Evolutionary conservation across 192 early-diverging fungal genomes (phyloP).

Genomic region (Backusella circina): DNA sequence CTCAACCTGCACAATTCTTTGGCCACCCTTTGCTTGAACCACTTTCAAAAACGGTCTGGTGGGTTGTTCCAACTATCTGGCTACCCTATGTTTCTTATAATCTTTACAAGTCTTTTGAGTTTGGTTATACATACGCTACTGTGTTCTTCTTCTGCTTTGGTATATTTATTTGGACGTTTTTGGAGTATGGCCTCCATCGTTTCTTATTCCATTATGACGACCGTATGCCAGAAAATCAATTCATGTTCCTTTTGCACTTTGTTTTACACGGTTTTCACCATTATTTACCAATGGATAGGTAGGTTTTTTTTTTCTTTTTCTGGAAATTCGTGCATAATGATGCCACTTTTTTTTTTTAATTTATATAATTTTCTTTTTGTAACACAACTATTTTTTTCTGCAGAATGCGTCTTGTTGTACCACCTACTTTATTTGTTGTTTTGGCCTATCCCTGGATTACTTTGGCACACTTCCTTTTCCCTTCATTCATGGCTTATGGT

Average conservation of each 20-base stretch:
- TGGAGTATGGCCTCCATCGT: constrained; percentile 91
- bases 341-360: constrained; percentile 2
- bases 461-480: constrained; percentile 54
- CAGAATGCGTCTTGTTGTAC: constrained; percentile 94
- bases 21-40: constrained; percentile 72
- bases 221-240: constrained; percentile 77
- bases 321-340: not conserved
- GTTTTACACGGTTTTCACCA: constrained; percentile 94
- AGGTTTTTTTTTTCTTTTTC: constrained; percentile 11
- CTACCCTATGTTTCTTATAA: constrained; percentile 61
- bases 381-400: not conserved
- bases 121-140: constrained; percentile 34
- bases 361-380: not conserved
- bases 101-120: constrained; percentile 27
- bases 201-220: constrained; percentile 94
- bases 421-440: constrained; percentile 75
- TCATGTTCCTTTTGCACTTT: constrained; percentile 79
- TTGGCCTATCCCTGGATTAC: constrained; percentile 61
- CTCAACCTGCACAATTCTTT: constrained; percentile 81
- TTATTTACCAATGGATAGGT: constrained; percentile 94
- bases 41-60: constrained; percentile 93
- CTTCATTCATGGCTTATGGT: constrained; percentile 60
- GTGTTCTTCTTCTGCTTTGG: constrained; percentile 61
- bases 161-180: constrained; percentile 76
- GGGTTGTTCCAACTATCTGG: constrained; percentile 87